phyloP scores from a whole-genome alignment of 2,329 filamentous ascomycete species.

The Calonectria montana region DNA sequence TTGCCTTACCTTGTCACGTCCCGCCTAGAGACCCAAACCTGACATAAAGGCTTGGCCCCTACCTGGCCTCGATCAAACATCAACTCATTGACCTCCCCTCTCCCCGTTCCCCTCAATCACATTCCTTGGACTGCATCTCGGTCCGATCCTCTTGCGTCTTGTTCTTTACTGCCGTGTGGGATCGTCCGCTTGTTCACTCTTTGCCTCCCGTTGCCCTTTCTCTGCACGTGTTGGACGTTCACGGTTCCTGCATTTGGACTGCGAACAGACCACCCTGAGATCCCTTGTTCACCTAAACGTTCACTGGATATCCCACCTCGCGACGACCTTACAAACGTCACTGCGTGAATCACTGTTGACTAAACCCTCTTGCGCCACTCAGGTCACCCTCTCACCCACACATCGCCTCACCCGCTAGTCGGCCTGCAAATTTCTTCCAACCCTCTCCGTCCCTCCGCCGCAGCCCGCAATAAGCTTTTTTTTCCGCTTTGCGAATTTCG shows the following conservation, averaged over 20 bases:
- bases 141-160: conserved; percentile 28
- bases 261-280: conserved; percentile 46
- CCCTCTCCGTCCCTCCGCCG: conserved; percentile 1
- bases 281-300: conserved; percentile 37
- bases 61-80: conserved; percentile 43
- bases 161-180: background rate
- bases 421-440: conserved; percentile 24
- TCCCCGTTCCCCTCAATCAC: conserved; percentile 35
- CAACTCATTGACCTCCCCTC: conserved; percentile 41
- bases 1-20: conserved; percentile 42
- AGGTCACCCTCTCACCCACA: conserved; percentile 19
- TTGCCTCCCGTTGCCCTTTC: conserved; percentile 25
- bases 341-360: conserved; percentile 29
- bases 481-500: conserved; percentile 20
- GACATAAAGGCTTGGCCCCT: conserved; percentile 47
- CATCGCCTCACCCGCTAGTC: conserved; percentile 27
- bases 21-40: conserved; percentile 43
- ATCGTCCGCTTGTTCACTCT: background rate
- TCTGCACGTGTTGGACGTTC: conserved; percentile 37
- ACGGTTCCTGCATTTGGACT: conserved; percentile 44
- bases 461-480: conserved; percentile 6
- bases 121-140: conserved; percentile 33
- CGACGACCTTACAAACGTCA: conserved; percentile 16
- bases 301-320: conserved; percentile 32
- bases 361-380: conserved; percentile 17